Evolutionary conservation across 1,284 basidiomycete species (phyloP).

Genomic region (Ustilago curta): DNA sequence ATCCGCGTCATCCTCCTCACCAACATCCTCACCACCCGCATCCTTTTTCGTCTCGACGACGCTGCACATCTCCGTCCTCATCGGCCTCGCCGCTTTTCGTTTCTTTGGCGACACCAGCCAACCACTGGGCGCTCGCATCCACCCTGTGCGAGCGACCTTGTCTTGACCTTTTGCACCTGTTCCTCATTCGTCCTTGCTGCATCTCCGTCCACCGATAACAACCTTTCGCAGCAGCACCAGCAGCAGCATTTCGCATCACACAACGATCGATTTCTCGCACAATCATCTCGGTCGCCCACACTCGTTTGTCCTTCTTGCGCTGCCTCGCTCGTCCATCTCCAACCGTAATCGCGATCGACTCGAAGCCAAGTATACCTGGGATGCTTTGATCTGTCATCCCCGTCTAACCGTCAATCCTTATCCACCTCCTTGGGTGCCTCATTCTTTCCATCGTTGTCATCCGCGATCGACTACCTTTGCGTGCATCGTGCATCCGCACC

Average conservation of each 20-base stretch:
- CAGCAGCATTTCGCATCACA: neutral
- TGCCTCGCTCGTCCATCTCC: neutral
- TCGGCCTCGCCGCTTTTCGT: neutral
- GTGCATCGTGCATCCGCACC: neutral
- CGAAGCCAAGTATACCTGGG: constrained; percentile 1
- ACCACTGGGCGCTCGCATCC: neutral
- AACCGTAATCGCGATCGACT: neutral
- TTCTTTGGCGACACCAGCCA: constrained; percentile 1
- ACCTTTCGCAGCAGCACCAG: neutral
- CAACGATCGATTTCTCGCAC: neutral
- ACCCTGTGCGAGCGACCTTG: constrained; percentile 5
- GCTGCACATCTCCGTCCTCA: neutral
- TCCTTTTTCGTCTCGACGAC: neutral
- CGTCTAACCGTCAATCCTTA: neutral
- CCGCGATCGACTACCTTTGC: constrained; percentile 1
- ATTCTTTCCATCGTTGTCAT: neutral
- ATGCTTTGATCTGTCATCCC: constrained; percentile 18
- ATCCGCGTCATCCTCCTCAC: neutral
- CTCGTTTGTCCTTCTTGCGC: constrained; percentile 12
- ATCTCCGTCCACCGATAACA: neutral
- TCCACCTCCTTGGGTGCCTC: neutral
- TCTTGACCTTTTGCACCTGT: constrained; percentile 5
- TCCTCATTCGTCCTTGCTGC: constrained; percentile 7
- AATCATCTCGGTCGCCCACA: constrained; percentile 3
- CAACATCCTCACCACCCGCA: neutral